Percentiles rank a stretch among this genome's conserved stretches.
Conservation (phyloP, 225 moss, liverwort and hornwort genomes). For the Thuidium tamariscinum region DNA sequence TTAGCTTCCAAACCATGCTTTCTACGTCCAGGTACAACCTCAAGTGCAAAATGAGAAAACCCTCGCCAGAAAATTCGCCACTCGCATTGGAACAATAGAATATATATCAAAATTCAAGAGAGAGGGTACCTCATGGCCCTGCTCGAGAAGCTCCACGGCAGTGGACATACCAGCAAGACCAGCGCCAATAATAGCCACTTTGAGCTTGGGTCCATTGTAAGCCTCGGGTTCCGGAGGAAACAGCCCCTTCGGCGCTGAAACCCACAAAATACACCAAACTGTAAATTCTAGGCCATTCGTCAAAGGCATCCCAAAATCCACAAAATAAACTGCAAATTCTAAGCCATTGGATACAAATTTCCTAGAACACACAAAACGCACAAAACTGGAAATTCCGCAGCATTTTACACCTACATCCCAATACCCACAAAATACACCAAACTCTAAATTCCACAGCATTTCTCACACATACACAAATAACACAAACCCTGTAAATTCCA, state of each 20-base stretch:
- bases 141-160: conserved; percentile 90
- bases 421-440: background rate
- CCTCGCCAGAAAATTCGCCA: background rate
- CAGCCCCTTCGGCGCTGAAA: conserved; percentile 80
- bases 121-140: conserved; percentile 78
- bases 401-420: background rate
- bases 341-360: background rate
- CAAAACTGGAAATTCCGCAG: background rate
- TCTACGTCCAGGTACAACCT: background rate
- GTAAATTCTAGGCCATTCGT: background rate
- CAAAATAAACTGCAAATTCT: background rate
- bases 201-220: conserved; percentile 77
- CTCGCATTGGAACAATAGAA: background rate
- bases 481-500: background rate
- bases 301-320: background rate
- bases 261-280: background rate
- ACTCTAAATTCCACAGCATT: background rate
- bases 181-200: conserved; percentile 78
- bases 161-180: conserved; percentile 97
- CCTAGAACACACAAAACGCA: background rate
- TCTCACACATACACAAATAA: background rate
- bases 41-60: background rate
- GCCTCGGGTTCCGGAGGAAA: conserved; percentile 86
- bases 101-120: background rate
- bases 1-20: background rate